Percentiles rank a stretch among this genome's conserved stretches.
phyloP scores from a whole-genome alignment of 495 filamentous ascomycete genomes.

The Chaetomium cochliodes region DNA sequence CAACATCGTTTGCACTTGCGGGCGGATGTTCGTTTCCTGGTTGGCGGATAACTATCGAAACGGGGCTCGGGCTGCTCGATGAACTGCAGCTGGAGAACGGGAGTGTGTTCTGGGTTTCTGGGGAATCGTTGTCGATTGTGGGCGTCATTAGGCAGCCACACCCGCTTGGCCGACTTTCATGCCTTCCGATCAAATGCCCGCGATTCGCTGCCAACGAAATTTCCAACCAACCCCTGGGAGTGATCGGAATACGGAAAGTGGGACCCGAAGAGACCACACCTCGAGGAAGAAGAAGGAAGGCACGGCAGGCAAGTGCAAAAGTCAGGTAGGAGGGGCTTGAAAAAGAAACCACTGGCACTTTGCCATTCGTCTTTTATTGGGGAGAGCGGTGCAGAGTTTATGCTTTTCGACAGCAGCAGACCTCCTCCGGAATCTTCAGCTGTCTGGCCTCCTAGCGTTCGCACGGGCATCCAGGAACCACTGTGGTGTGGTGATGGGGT shows the following conservation, averaged over 20 bases:
- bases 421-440: too few relatives aligned
- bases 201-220: constrained; percentile 1
- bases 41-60: constrained; percentile 6
- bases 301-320: too few relatives aligned
- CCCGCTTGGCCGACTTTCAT: background rate
- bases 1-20: background rate
- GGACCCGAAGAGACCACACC: background rate
- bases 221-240: background rate
- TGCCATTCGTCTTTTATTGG: background rate
- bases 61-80: background rate
- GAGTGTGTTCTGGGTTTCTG: background rate
- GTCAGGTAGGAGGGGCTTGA: background rate
- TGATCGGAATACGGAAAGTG: constrained; percentile 1
- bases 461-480: too few relatives aligned
- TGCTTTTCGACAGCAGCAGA: background rate
- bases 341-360: background rate
- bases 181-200: background rate
- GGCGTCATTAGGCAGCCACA: constrained; percentile 6
- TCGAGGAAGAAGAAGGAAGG: too few relatives aligned
- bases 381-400: background rate
- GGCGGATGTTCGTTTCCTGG: background rate
- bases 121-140: background rate
- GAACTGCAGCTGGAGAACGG: background rate
- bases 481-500: too few relatives aligned
- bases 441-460: too few relatives aligned